Evolutionary conservation across 805 yeast species (phyloP).

Genomic region (Candida quercuum): DNA sequence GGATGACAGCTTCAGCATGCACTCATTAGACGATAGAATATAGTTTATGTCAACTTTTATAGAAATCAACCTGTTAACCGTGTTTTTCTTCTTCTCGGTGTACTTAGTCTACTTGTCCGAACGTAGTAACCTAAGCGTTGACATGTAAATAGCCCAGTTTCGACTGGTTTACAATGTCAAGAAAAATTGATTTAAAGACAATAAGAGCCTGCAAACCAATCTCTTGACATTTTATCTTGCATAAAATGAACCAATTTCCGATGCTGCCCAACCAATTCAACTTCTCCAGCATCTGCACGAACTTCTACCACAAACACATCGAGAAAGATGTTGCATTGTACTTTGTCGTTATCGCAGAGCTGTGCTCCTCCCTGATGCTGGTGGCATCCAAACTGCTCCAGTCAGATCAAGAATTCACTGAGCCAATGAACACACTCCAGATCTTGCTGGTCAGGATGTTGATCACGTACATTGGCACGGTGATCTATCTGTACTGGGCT

Average conservation of each 20-base stretch:
- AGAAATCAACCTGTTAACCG: too few species aligned
- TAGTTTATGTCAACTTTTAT: too few species aligned
- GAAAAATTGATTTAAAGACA: too few species aligned
- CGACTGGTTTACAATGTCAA: too few species aligned
- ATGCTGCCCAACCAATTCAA: neutral
- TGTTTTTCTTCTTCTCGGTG: too few species aligned
- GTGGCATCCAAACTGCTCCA: slow-evolving; percentile 65
- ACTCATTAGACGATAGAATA: neutral
- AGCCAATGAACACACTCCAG: slow-evolving; percentile 65
- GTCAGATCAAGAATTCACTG: slow-evolving; percentile 46
- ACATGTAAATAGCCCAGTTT: too few species aligned
- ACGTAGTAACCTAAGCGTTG: too few species aligned
- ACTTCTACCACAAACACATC: neutral
- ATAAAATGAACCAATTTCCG: neutral
- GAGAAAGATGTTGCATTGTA: slow-evolving; percentile 1
- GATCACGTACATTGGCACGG: slow-evolving; percentile 55
- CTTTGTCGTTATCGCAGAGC: slow-evolving; percentile 45
- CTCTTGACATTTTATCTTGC: neutral
- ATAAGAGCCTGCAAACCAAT: too few species aligned
- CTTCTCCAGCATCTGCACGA: neutral
- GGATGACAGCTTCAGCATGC: neutral
- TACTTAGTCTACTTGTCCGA: too few species aligned
- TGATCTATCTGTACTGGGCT: slow-evolving; percentile 45
- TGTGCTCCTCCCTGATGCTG: slow-evolving; percentile 68
- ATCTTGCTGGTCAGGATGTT: slow-evolving; percentile 68